These are phyloP conservation scores for Huntiella moniliformis DNA, from an alignment of 2,329 filamentous ascomycete genomes.

Conservation along the genomic window DNA sequence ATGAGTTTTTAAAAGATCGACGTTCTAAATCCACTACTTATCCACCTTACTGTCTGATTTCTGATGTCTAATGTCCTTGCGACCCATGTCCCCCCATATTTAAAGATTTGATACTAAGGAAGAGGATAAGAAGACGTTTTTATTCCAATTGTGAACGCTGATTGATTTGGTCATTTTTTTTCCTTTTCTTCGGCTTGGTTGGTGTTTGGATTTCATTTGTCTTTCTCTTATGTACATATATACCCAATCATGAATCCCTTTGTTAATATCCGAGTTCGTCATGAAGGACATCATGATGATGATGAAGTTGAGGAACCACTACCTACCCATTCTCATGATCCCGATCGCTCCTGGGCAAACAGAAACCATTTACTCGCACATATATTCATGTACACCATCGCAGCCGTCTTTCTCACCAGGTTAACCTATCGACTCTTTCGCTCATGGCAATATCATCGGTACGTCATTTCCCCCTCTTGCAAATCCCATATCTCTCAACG, in stretches of 20 bases:
- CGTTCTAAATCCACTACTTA: no score
- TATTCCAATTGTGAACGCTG: no score
- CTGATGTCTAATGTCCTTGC: no score
- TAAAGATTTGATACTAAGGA: no score
- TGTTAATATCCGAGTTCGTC: slow-evolving; percentile 3
- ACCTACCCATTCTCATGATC: slow-evolving; percentile 4
- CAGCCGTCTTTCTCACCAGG: slow-evolving; percentile 4
- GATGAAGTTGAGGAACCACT: slow-evolving; percentile 4
- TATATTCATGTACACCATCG: slow-evolving; percentile 3
- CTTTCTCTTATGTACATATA: no score
- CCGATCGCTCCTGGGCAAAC: slow-evolving; percentile 9
- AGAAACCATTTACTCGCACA: slow-evolving; percentile 10
- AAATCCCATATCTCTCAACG: not conserved
- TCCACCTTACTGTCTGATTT: no score
- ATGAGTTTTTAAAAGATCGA: no score
- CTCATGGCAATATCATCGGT: slow-evolving; percentile 6
- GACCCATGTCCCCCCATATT: no score
- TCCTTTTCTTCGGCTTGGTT: not conserved
- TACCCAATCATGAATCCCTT: no score
- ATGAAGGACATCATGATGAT: slow-evolving; percentile 9
- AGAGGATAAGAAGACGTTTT: no score
- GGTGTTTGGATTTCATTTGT: no score
- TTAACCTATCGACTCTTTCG: not conserved
- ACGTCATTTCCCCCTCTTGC: slow-evolving; percentile 1
- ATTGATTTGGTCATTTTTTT: not conserved